These are phyloP conservation scores for Calophaca sinica DNA, from an alignment of 306 rosid species.

Conservation along the genomic window DNA sequence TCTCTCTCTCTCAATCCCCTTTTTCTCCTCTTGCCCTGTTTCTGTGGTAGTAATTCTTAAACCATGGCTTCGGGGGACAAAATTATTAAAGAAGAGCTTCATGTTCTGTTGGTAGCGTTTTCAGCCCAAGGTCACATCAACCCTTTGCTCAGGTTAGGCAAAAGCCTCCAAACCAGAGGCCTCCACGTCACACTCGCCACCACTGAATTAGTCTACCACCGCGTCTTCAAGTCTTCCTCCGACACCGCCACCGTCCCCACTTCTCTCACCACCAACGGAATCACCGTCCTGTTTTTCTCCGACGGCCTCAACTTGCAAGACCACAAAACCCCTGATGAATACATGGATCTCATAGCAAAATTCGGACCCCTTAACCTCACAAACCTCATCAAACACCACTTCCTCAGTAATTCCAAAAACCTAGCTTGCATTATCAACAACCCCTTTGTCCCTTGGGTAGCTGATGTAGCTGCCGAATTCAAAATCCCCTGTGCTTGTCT, in stretches of 20 bases:
- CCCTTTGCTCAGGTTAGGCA: constrained; percentile 56
- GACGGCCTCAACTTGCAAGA: constrained; percentile 41
- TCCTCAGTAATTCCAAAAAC: constrained; percentile 18
- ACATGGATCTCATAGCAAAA: constrained; percentile 44
- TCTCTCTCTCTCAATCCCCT: too few species aligned
- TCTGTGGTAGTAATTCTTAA: too few species aligned
- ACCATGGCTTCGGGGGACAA: too few species aligned
- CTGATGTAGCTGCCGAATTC: constrained; percentile 49
- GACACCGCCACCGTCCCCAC: constrained; percentile 36
- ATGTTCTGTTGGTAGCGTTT: constrained; percentile 57
- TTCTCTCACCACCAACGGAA: constrained; percentile 47
- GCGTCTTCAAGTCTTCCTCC: constrained; percentile 40
- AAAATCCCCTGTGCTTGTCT: constrained; percentile 60
- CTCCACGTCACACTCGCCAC: constrained; percentile 66
- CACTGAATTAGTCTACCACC: constrained; percentile 56
- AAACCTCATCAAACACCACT: constrained; percentile 46
- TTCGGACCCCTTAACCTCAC: constrained; percentile 52
- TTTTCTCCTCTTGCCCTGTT: too few species aligned
- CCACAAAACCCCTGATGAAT: not conserved
- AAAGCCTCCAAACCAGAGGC: constrained; percentile 47
- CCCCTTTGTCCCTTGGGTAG: constrained; percentile 64
- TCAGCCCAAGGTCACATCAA: constrained; percentile 67
- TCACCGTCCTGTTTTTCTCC: constrained; percentile 49
- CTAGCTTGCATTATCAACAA: constrained; percentile 58
- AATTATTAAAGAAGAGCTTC: not conserved